A percentile compares a stretch with the other conserved stretches of the same genome.
These are phyloP conservation scores for Thuidium tamariscinum DNA, from an alignment of 225 moss, liverwort and hornwort genomes.

Conservation along the genomic window DNA sequence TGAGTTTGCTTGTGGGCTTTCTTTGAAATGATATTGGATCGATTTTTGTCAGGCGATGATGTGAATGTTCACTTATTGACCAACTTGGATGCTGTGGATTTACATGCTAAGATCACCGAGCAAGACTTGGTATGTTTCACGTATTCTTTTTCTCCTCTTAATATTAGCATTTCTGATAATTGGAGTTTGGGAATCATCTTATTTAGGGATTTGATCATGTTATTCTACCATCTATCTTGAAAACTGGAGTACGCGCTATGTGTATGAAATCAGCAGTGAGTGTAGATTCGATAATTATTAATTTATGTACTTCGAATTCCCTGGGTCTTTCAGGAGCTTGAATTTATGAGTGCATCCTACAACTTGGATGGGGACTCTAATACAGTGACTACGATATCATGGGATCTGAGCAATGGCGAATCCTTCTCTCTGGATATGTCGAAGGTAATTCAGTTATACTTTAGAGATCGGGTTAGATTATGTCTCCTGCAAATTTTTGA, in stretches of 20 bases:
- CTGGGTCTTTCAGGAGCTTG: slow-evolving; percentile 13
- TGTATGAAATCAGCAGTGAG: not conserved
- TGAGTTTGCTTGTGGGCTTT: not conserved
- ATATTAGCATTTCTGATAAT: not conserved
- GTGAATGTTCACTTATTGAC: slow-evolving; percentile 18
- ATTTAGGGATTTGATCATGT: not conserved
- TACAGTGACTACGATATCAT: slow-evolving; percentile 16
- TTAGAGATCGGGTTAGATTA: not conserved
- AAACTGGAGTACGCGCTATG: not conserved
- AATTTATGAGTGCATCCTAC: slow-evolving; percentile 12
- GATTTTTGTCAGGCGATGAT: slow-evolving; percentile 18
- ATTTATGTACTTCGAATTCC: not conserved
- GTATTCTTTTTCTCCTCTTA: not conserved
- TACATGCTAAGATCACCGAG: slow-evolving; percentile 7
- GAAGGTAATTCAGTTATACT: not conserved
- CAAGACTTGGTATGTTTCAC: slow-evolving; percentile 12
- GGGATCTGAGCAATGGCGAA: slow-evolving; percentile 32
- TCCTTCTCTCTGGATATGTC: slow-evolving; percentile 27
- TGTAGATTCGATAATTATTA: not conserved
- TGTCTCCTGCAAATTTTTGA: not conserved
- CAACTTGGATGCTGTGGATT: slow-evolving; percentile 24
- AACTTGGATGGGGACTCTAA: slow-evolving; percentile 8
- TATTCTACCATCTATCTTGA: not conserved
- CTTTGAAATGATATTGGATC: not conserved
- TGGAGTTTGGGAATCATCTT: not conserved